phyloP scores from a whole-genome alignment of 768 basidiomycete genomes.

The Rhodotorula toruloides region DNA sequence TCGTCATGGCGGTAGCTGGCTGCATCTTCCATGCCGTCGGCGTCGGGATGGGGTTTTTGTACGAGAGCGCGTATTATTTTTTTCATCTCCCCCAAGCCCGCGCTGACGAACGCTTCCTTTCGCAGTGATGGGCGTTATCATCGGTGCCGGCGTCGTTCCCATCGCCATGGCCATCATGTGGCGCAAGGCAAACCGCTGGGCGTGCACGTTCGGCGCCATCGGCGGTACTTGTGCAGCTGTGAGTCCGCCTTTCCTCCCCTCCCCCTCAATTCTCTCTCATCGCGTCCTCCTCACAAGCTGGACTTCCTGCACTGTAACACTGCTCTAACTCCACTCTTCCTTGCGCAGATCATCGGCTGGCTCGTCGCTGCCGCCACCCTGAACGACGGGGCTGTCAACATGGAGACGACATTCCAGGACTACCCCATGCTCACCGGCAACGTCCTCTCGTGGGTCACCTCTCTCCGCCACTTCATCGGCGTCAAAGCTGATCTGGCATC shows the following conservation, averaged over 20 bases:
- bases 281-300: too few species aligned
- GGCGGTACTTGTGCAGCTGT: constrained; percentile 61
- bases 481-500: not conserved
- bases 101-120: not conserved
- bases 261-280: too few species aligned
- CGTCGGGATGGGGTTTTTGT: constrained; percentile 37
- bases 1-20: constrained; percentile 73
- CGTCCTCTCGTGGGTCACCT: constrained; percentile 70
- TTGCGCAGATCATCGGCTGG: constrained; percentile 63
- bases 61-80: not conserved
- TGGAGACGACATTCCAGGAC: constrained; percentile 51
- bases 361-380: constrained; percentile 69
- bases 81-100: constrained; percentile 45
- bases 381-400: constrained; percentile 66
- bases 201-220: constrained; percentile 69
- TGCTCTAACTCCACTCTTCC: too few species aligned
- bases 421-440: constrained; percentile 78
- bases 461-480: constrained; percentile 47
- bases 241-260: too few species aligned
- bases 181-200: constrained; percentile 77
- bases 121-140: constrained; percentile 58
- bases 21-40: constrained; percentile 57
- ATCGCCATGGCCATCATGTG: constrained; percentile 73
- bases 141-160: constrained; percentile 69
- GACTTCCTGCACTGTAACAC: too few species aligned